These are phyloP conservation scores for Agaricales sp. DNA, from an alignment of 1,284 basidiomycete species.

Conservation along the genomic window DNA sequence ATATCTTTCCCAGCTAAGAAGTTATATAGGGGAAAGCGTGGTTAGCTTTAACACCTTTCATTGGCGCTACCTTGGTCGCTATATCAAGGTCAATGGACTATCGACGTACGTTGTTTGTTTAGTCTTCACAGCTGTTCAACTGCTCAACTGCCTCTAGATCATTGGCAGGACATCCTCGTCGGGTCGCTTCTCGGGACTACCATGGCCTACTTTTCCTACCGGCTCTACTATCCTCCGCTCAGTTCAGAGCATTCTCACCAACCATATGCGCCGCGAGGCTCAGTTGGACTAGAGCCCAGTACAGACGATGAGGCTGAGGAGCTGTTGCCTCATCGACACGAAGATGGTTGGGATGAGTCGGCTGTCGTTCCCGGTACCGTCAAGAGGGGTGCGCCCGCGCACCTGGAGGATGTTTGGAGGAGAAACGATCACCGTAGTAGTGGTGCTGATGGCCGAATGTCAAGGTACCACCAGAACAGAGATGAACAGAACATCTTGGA, in stretches of 20 bases:
- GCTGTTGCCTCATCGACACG: background rate
- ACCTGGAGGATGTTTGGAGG: background rate
- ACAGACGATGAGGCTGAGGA: background rate
- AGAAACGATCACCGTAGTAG: background rate
- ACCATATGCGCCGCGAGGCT: constrained; percentile 60
- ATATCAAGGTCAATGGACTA: constrained; percentile 90
- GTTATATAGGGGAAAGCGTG: constrained; percentile 66
- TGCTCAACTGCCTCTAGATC: constrained; percentile 36
- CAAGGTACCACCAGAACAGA: background rate
- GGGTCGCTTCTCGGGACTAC: constrained; percentile 70
- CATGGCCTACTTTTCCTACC: constrained; percentile 72
- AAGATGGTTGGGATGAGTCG: background rate
- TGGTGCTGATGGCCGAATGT: background rate
- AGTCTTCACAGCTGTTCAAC: background rate
- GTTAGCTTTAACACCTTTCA: constrained; percentile 69
- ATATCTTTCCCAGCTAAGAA: constrained; percentile 5
- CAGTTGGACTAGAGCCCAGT: background rate
- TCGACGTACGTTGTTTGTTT: constrained; percentile 44
- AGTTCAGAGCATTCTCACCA: constrained; percentile 51
- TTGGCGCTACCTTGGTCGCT: constrained; percentile 78
- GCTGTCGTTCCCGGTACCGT: background rate
- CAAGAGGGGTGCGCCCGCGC: background rate
- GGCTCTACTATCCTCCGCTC: constrained; percentile 70
- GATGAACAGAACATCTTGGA: background rate
- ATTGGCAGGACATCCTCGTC: constrained; percentile 83